phyloP scores from a whole-genome alignment of 2,329 filamentous ascomycete genomes.

The Pleoardoris graminearum region DNA sequence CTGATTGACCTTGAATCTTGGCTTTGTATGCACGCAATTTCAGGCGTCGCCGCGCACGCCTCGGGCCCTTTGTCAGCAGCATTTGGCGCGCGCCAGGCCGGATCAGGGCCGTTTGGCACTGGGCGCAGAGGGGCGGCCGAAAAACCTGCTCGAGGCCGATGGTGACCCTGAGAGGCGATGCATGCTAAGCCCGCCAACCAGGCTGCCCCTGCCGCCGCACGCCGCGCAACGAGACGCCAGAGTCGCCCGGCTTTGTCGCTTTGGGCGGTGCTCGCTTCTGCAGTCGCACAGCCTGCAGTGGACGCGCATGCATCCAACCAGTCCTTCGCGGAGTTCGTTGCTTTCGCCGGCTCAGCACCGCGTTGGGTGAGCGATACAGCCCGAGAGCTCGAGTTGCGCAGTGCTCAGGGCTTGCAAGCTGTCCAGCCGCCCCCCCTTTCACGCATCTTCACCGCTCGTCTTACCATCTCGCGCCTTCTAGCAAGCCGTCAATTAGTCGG shows the following conservation, averaged over 20 bases:
- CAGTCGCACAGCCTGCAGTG: background rate
- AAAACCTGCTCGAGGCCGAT: constrained; percentile 7
- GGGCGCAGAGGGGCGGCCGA: background rate
- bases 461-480: constrained; percentile 6
- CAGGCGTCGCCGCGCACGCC: background rate
- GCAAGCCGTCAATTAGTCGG: constrained; percentile 3
- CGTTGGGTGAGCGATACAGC: background rate
- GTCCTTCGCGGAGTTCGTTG: background rate
- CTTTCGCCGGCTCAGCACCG: background rate
- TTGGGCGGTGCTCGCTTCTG: background rate
- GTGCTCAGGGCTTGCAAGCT: background rate
- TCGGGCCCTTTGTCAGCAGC: background rate
- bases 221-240: background rate
- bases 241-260: background rate
- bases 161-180: too few relatives aligned
- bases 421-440: constrained; percentile 1
- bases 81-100: background rate
- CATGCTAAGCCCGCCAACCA: too few relatives aligned
- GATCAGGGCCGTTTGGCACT: constrained; percentile 3
- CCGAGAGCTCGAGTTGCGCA: background rate
- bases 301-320: background rate
- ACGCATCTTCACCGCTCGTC: constrained; percentile 29
- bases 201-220: background rate
- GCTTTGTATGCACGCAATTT: background rate
- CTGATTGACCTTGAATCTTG: too few relatives aligned